phyloP scores from a whole-genome alignment of 352 stramenopile genomes.

The Pseudoperonospora humuli region DNA sequence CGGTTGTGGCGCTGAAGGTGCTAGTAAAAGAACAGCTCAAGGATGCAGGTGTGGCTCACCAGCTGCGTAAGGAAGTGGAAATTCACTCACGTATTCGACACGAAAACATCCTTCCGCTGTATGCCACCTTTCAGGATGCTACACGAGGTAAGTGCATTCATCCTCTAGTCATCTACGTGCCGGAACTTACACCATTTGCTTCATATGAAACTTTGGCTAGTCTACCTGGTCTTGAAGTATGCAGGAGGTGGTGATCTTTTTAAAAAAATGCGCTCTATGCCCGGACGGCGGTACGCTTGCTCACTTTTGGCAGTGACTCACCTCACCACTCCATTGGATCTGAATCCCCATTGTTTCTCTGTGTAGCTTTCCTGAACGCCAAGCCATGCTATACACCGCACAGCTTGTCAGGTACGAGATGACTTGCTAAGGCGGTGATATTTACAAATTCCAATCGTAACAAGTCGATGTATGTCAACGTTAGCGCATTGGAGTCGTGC shows the following conservation, averaged over 20 bases:
- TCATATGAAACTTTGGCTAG: conserved; percentile 9
- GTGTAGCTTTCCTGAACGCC: conserved; percentile 47
- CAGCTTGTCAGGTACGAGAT: conserved; percentile 55
- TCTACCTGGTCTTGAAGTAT: conserved; percentile 87
- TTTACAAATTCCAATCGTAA: background rate
- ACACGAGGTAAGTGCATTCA: conserved; percentile 29
- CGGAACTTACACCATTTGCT: background rate
- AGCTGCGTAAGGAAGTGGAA: conserved; percentile 86
- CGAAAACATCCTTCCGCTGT: conserved; percentile 81
- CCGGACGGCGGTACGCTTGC: conserved; percentile 30
- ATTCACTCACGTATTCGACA: conserved; percentile 88
- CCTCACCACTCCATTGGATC: background rate
- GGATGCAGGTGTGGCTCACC: conserved; percentile 53
- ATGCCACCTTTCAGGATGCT: conserved; percentile 78
- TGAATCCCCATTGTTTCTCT: background rate
- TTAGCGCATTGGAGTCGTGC: conserved; percentile 52
- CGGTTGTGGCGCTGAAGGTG: conserved; percentile 85
- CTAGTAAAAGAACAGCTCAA: conserved; percentile 84
- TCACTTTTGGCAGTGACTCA: no score
- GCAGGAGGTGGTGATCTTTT: conserved; percentile 79
- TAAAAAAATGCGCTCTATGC: conserved; percentile 58
- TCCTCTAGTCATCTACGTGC: background rate
- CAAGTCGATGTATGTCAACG: background rate
- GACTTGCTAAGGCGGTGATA: background rate
- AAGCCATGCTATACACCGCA: conserved; percentile 57